Conservation (phyloP, 176 grass and related monocot genomes). For the Triticum monococcum region DNA sequence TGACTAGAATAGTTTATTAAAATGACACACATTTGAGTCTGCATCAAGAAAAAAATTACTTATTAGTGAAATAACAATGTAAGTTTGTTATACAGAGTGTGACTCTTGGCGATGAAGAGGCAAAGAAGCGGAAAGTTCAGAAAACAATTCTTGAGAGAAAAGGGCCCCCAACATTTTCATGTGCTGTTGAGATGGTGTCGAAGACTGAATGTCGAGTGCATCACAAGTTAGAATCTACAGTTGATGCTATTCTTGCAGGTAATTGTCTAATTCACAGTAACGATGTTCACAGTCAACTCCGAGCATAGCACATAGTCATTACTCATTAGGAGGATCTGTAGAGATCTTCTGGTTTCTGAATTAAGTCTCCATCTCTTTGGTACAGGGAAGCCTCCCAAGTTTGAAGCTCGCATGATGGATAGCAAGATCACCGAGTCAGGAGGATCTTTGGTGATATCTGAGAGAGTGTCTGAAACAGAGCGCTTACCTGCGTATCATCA, state of each 20-base stretch:
- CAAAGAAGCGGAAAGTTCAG: conserved; percentile 93
- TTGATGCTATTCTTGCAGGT: conserved; percentile 95
- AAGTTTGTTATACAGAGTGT: conserved; percentile 66
- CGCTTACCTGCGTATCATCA: conserved; percentile 42
- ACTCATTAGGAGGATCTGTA: neutral
- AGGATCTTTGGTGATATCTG: conserved; percentile 42
- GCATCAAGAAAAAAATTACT: neutral
- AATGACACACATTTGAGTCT: neutral
- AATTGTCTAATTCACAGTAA: conserved; percentile 10
- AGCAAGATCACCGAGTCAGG: conserved; percentile 32
- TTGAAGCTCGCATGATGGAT: conserved; percentile 73
- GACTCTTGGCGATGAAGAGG: conserved; percentile 95
- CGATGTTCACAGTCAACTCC: neutral
- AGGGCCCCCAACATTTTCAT: conserved; percentile 92
- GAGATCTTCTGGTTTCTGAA: conserved; percentile 29
- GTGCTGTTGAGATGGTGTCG: conserved; percentile 95
- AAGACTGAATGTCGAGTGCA: conserved; percentile 91
- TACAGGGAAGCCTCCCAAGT: conserved; percentile 79
- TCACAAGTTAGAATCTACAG: conserved; percentile 89
- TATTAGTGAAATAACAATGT: conserved; percentile 7
- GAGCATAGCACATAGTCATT: conserved; percentile 1
- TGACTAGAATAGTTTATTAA: neutral
- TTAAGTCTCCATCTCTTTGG: conserved; percentile 10
- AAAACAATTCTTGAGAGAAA: conserved; percentile 98
- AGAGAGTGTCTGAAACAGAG: conserved; percentile 51